Evolutionary conservation across 2,329 filamentous ascomycete genomes (phyloP).

Genomic region (Aspergillus awamori): DNA sequence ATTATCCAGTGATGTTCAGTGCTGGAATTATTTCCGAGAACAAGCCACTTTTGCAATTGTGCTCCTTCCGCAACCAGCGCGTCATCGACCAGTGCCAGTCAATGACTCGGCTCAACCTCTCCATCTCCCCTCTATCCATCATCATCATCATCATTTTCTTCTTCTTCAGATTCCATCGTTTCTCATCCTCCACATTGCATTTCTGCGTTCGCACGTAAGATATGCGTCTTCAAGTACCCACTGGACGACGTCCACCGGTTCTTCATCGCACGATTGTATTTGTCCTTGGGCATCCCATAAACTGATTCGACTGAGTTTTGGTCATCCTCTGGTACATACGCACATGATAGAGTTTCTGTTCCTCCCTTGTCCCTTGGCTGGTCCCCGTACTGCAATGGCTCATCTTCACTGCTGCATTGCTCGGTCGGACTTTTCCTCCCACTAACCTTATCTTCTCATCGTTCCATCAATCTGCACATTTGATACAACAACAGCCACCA

Average conservation of each 20-base stretch:
- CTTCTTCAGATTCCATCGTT: too few relatives aligned
- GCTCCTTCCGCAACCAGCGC: slow-evolving; percentile 6
- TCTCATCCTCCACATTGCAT: too few relatives aligned
- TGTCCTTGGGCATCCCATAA: not conserved
- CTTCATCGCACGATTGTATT: not conserved
- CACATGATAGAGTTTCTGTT: slow-evolving; percentile 1
- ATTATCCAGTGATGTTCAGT: too few relatives aligned
- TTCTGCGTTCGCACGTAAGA: too few relatives aligned
- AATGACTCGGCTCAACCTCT: too few relatives aligned
- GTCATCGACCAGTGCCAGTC: not conserved
- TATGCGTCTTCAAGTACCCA: too few relatives aligned
- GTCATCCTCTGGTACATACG: slow-evolving; percentile 9
- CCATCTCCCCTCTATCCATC: too few relatives aligned
- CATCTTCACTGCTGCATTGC: not conserved
- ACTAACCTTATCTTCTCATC: not conserved
- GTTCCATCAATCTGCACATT: not conserved
- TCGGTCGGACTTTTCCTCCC: not conserved
- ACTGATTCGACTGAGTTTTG: slow-evolving; percentile 10
- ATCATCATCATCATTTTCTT: too few relatives aligned
- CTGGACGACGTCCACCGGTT: too few relatives aligned
- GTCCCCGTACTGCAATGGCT: not conserved
- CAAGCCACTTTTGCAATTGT: not conserved
- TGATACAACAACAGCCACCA: not conserved
- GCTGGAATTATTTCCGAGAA: not conserved
- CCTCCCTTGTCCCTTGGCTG: not conserved